phyloP scores from a whole-genome alignment of 2,329 filamentous ascomycete genomes.

The Cercospora sp. region DNA sequence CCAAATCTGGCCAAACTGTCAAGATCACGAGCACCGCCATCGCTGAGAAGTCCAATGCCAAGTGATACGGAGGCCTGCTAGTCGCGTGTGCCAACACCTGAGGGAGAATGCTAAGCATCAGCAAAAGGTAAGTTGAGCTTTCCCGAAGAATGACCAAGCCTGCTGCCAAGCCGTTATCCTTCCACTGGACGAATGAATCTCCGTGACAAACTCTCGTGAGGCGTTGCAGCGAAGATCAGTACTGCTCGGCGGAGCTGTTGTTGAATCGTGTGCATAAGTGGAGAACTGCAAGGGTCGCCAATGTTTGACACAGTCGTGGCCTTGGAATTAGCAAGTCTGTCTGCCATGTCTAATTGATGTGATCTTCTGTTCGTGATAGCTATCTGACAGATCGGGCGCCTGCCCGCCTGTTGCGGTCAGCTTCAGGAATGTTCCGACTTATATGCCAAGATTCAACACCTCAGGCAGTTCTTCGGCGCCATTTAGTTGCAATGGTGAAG shows the following conservation, averaged over 20 bases:
- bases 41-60: neutral
- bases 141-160: neutral
- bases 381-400: neutral
- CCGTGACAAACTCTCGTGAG: neutral
- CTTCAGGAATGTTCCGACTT: neutral
- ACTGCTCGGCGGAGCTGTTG: too few species aligned
- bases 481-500: neutral
- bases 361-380: neutral
- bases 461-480: neutral
- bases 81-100: neutral
- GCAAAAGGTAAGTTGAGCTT: neutral
- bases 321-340: neutral
- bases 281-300: neutral
- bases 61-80: neutral
- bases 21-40: neutral
- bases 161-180: neutral
- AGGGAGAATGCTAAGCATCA: neutral
- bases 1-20: neutral
- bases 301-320: neutral
- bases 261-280: neutral
- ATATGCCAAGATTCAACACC: neutral
- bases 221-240: too few species aligned
- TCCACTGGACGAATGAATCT: neutral
- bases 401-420: neutral
- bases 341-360: neutral